Evolutionary conservation across 2,329 filamentous ascomycete species (phyloP), one percentile per base, ranked within the genome.

Genomic region (Westerdykella ornata): DNA sequence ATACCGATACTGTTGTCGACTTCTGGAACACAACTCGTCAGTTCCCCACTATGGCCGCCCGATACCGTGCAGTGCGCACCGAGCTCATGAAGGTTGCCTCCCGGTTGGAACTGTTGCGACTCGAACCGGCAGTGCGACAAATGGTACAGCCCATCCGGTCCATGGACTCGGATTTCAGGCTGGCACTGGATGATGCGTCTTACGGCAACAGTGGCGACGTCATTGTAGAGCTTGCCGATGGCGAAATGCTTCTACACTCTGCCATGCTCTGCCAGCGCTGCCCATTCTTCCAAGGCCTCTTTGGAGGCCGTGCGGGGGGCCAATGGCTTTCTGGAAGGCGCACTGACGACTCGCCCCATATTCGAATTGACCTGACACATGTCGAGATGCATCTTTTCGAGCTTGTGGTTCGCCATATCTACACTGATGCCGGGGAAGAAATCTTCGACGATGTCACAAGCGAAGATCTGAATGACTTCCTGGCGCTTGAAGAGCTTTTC

Each of bases 201-300:
- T 95, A 88, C 59, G 90, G 92, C 48, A 78, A 84, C 5, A 84
- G 87, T 56, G 84, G 81, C 2, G 89, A 98, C 63, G 76, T 88
- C 5, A 62, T 90, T 5, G 70, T 97, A 14, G 82, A 95, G 51
- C 73, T 97, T 9, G 80, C 85, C 44, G 84, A 78, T n/a, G 82
- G 82, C 19, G 70, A 74, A 40, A 68, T 88, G 26, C 70, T 72
- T 12, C 82, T 84, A 1, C 92, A 98, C 56, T 90, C 87, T 49
- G 74, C 81, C 4, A 66, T 97, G 3, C 64, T 96, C 28, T 89
- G 88, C 50, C 81, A 83, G 55, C 76, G 92, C 50, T 96, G 89
- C 54, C 88, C 88, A 0, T 98, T 96, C 73, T 98, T 98, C 50
- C 74, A 90, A 48, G 85, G 85, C 1, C 73, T 98, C 33, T 97